Conservation (phyloP, 2,329 filamentous ascomycete genomes). For the Chaetomium olivaceum region DNA sequence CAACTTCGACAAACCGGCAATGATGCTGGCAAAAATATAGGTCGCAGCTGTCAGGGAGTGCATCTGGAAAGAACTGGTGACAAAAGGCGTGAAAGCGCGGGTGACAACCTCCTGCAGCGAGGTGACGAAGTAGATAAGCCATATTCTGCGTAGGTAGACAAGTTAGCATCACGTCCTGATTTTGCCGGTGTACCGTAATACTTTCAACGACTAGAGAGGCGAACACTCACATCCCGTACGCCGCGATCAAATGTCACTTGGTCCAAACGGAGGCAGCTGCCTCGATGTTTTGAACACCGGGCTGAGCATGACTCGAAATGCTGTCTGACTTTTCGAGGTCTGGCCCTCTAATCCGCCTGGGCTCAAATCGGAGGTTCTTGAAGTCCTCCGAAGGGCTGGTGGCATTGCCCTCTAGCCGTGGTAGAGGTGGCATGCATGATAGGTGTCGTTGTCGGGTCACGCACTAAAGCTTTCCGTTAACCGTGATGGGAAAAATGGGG, state of each 20-base stretch:
- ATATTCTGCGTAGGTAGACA: no score
- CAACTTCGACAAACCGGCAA: constrained; percentile 37
- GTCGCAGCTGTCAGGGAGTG: no score
- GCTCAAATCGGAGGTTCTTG: neutral
- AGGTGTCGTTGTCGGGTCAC: neutral
- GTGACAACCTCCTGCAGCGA: no score
- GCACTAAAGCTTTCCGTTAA: neutral
- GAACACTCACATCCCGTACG: constrained; percentile 41
- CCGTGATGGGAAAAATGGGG: neutral
- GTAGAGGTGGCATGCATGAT: neutral
- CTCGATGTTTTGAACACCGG: constrained; percentile 25
- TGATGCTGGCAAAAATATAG: no score
- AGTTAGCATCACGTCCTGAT: no score
- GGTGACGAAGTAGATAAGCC: no score
- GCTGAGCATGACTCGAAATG: constrained; percentile 14
- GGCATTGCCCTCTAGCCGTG: neutral
- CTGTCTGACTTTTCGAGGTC: constrained; percentile 13
- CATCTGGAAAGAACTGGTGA: no score
- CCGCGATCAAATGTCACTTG: constrained; percentile 22
- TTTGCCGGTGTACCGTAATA: no score
- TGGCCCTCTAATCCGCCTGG: neutral
- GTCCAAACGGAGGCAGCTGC: constrained; percentile 23
- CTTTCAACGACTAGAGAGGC: constrained; percentile 44
- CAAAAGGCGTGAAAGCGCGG: no score
- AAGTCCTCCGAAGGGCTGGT: neutral